Conservation (phyloP, 352 stramenopile genomes). For the Pythium pectinolyticum region DNA sequence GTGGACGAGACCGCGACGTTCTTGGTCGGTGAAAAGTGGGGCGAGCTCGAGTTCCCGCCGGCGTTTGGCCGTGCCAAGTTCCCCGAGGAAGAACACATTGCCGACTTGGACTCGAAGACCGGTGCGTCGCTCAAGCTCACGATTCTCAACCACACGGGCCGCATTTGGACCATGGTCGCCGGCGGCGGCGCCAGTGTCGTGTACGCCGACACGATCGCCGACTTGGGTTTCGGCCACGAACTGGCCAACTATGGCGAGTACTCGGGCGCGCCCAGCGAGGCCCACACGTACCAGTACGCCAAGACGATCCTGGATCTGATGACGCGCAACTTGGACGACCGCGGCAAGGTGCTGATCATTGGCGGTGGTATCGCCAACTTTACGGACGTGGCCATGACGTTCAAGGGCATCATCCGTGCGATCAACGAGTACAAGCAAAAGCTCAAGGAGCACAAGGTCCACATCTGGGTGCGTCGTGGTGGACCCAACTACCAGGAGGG, state of each 20-base stretch:
- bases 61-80: conserved; percentile 95
- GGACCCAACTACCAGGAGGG: conserved; percentile 97
- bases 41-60: conserved; percentile 93
- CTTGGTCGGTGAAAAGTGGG: conserved; percentile 92
- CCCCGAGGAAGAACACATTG: conserved; percentile 95
- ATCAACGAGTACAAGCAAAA: conserved; percentile 92
- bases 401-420: conserved; percentile 96
- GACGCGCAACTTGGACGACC: conserved; percentile 89
- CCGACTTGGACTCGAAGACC: conserved; percentile 94
- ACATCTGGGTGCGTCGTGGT: conserved; percentile 95
- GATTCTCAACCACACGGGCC: conserved; percentile 94
- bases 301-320: conserved; percentile 96
- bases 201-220: conserved; percentile 97
- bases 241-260: conserved; percentile 98
- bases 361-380: conserved; percentile 98
- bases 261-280: conserved; percentile 94
- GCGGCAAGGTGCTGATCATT: conserved; percentile 96
- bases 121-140: conserved; percentile 96
- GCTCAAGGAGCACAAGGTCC: conserved; percentile 86
- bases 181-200: conserved; percentile 95
- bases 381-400: conserved; percentile 96
- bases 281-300: conserved; percentile 97
- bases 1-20: conserved; percentile 96
- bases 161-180: conserved; percentile 98
- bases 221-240: conserved; percentile 92